A percentile compares a stretch with the other conserved stretches of the same genome.
These are phyloP conservation scores for Myxozyma mucilagina DNA, from an alignment of 805 yeast genomes.

Conservation along the genomic window DNA sequence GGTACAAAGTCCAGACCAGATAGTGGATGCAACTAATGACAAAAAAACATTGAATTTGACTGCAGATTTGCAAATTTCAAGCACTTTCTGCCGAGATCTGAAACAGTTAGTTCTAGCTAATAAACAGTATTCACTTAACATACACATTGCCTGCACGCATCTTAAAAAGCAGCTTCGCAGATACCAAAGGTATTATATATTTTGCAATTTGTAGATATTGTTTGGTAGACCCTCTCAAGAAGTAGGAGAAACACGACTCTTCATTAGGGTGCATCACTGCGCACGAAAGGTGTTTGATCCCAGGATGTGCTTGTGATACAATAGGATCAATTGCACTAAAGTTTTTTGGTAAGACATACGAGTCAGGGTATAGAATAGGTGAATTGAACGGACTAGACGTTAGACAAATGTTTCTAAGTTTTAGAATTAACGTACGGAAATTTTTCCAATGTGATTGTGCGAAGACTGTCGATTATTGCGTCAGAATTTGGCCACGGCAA, in stretches of 20 bases:
- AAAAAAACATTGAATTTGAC: constrained; percentile 40
- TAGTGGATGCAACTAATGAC: constrained; percentile 41
- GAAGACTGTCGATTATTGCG: constrained; percentile 38
- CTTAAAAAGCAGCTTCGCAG: constrained; percentile 1
- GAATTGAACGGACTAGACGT: constrained; percentile 31
- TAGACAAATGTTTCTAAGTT: not conserved
- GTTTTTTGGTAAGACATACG: constrained; percentile 24
- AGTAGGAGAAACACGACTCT: constrained; percentile 25
- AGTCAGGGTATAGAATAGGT: constrained; percentile 32
- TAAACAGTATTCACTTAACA: not conserved
- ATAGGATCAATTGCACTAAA: constrained; percentile 25
- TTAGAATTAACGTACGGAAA: constrained; percentile 37
- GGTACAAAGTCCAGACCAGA: constrained; percentile 45
- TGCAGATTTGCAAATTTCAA: not conserved
- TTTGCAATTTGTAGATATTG: constrained; percentile 18
- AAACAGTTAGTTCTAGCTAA: not conserved
- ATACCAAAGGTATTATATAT: constrained; percentile 15
- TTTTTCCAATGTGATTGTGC: constrained; percentile 36
- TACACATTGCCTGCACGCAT: not conserved
- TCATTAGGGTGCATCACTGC: constrained; percentile 30
- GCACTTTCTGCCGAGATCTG: not conserved
- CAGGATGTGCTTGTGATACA: constrained; percentile 31
- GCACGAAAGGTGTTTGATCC: constrained; percentile 26
- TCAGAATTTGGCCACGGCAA: constrained; percentile 40
- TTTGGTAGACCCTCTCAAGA: constrained; percentile 1